A percentile compares a stretch with the other conserved stretches of the same genome.
These are phyloP conservation scores for Ichthyophthirius multifiliis DNA, from an alignment of 169 alveolate genomes.

Conservation along the genomic window DNA sequence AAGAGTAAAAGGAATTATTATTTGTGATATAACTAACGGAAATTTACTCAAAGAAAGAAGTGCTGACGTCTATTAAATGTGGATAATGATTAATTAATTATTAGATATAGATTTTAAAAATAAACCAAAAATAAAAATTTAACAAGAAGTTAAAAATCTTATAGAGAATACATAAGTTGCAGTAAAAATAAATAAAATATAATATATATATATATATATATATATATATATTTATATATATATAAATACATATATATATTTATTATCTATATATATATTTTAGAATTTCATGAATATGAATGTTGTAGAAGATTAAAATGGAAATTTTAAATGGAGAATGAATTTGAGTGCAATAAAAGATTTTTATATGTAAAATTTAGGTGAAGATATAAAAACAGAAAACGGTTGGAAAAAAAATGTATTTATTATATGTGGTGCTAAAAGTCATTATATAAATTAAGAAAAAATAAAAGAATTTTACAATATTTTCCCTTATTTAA, in stretches of 20 bases:
- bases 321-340: not conserved
- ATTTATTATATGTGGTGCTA: not conserved
- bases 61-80: not conserved
- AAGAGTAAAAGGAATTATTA: conserved; percentile 47
- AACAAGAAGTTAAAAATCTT: not conserved
- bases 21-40: conserved; percentile 55
- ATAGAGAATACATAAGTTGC: not conserved
- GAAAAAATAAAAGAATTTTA: not conserved
- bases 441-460: not conserved
- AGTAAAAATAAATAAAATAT: not conserved
- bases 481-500: not conserved
- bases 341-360: not conserved
- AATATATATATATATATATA: not conserved
- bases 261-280: too few relatives aligned
- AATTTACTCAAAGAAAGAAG: conserved; percentile 5
- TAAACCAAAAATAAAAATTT: not conserved
- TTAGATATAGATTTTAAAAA: conserved; percentile 17
- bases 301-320: not conserved
- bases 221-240: not conserved
- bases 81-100: not conserved
- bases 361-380: not conserved
- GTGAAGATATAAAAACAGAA: not conserved
- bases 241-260: too few relatives aligned
- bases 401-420: not conserved
- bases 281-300: not conserved